Base-by-base conservation (phyloP, 306 rosid genomes). In the Cucurbita ficifolia region DNA sequence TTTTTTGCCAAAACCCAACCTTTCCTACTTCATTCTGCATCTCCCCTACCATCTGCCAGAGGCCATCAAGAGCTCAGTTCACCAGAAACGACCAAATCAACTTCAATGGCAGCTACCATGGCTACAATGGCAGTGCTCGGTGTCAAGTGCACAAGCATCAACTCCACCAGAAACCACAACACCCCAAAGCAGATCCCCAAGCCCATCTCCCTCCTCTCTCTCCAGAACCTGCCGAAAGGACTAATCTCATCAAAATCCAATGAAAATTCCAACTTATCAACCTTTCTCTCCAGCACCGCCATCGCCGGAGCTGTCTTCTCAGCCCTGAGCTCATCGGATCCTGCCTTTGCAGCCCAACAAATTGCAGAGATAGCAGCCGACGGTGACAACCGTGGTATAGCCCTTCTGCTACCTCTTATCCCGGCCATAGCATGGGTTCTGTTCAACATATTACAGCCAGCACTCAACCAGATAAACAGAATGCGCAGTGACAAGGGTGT, bases 341-440 rank as follows among this genome's bases (percentile, higher is more conserved):
- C 98, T 0, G 97, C 98, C 49, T 52, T 93, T 10, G 98, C 98
- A 0, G 92, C 92, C 29, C 96, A 88, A 38, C 96, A 90, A 43
- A 76, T 90, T 14, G 96, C 96, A 1, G 86, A 86, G 39, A 68
- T 90, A 29, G 98, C 82, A 16, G 98, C 82, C 33, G 96, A 92
- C 0, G 58, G 74, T 2, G 98, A 93, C 64, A 93, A 81, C 89
- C 90, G 97, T 3, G 98, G 98, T 2, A 24, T 82, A 5, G 92
- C 96, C 2, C 86, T 94, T 11, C 42, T 90, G 86, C 76, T 94
- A 5, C 97, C 97, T 9, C 17, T 90, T 22, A 57, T 86, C 51
- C 98, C 97, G 4, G 97, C 97, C 43, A 75, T 90, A 29, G 97
- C 85, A 8, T 94, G 98, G 98, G 97, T 94, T 38, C 80, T 94